Evolutionary conservation across 2,329 filamentous ascomycete species (phyloP).

Genomic region (Colletotrichum camelliae): DNA sequence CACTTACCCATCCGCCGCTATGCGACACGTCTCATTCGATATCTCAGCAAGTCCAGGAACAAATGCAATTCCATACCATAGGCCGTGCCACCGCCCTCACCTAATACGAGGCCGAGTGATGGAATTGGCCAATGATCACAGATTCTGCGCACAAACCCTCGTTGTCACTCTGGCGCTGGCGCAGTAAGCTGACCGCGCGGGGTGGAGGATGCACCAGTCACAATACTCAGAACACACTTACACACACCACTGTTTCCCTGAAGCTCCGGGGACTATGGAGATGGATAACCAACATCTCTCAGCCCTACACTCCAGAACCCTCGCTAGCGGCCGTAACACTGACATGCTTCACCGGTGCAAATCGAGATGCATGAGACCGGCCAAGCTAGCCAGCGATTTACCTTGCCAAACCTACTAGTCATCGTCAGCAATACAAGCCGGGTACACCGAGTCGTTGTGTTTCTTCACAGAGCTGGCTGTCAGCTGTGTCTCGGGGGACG

Average conservation of each 20-base stretch:
- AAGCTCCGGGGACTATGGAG: neutral
- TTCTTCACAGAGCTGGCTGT: neutral
- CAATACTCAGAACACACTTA: neutral
- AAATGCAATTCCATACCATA: neutral
- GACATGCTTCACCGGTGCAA: neutral
- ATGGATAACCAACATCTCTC: neutral
- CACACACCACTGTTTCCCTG: neutral
- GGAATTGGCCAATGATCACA: neutral
- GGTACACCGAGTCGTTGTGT: neutral
- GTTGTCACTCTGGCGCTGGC: neutral
- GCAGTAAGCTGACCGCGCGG: conserved; percentile 5
- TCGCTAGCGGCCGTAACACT: neutral
- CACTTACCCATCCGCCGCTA: neutral
- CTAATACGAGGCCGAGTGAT: neutral
- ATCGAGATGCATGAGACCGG: neutral
- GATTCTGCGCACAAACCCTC: neutral
- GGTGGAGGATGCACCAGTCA: neutral
- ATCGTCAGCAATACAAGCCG: neutral
- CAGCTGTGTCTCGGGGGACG: neutral
- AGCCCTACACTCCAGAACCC: neutral
- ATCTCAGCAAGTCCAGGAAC: neutral
- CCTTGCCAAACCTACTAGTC: neutral
- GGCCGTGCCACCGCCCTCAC: neutral
- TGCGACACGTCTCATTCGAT: neutral
- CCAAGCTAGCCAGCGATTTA: neutral